Conservation (phyloP, 2,329 filamentous ascomycete species). For the Ophidiomyces ophidiicola region DNA sequence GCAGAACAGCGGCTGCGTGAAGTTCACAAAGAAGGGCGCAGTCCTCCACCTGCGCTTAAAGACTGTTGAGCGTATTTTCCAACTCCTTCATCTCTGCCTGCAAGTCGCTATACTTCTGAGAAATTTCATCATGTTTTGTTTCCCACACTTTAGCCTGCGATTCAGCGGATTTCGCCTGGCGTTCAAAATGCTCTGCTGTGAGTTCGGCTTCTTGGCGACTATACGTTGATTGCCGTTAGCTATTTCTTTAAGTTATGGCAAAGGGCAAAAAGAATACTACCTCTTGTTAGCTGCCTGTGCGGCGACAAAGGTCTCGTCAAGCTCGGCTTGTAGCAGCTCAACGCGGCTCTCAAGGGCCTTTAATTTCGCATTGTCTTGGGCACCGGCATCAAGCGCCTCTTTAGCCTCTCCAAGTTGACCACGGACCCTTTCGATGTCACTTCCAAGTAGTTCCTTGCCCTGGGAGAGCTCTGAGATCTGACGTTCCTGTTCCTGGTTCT, state of each 20-base stretch:
- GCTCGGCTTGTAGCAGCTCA: constrained; percentile 94
- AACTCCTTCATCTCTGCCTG: constrained; percentile 90
- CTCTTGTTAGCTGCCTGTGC: constrained; percentile 97
- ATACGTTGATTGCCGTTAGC: constrained; percentile 17
- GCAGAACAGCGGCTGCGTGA: too few relatives aligned
- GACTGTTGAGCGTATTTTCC: constrained; percentile 82
- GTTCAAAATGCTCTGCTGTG: constrained; percentile 98
- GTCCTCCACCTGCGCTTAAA: constrained; percentile 41
- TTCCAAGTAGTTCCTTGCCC: constrained; percentile 85
- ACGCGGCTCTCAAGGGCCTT: constrained; percentile 84
- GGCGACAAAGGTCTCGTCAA: constrained; percentile 90
- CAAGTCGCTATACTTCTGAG: constrained; percentile 69
- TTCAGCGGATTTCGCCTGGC: constrained; percentile 96
- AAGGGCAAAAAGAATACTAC: constrained; percentile 44
- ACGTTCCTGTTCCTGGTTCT: constrained; percentile 93
- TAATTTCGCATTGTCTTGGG: constrained; percentile 74
- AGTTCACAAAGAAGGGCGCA: constrained; percentile 5
- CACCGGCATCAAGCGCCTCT: constrained; percentile 68
- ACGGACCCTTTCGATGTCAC: constrained; percentile 89
- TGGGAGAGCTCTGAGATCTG: constrained; percentile 93
- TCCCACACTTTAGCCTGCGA: constrained; percentile 88
- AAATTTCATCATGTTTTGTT: constrained; percentile 94
- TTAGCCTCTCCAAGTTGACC: constrained; percentile 72
- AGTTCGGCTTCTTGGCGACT: constrained; percentile 98
- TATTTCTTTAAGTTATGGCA: constrained; percentile 14